Conservation (phyloP, 148 eudicot genomes). For the Dysphania ambrosioides region DNA sequence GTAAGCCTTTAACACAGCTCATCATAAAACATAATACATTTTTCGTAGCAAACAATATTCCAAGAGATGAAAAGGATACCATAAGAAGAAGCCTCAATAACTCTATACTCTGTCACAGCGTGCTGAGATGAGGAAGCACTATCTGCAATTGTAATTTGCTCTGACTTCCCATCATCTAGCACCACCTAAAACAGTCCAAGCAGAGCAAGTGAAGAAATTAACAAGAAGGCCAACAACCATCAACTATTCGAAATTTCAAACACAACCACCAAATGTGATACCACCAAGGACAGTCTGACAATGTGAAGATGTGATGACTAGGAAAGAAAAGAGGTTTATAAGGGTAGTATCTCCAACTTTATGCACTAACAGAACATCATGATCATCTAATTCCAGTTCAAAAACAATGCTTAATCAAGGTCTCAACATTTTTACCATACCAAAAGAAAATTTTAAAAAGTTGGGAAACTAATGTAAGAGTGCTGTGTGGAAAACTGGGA, state of each 20-base stretch:
- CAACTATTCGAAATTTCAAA: too few relatives aligned
- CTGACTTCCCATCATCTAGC: constrained; percentile 85
- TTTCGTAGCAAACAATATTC: background rate
- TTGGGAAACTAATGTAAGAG: background rate
- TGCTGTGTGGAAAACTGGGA: background rate
- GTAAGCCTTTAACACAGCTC: background rate
- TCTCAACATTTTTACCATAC: too few relatives aligned
- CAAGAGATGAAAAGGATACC: constrained; percentile 44
- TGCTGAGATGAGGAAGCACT: constrained; percentile 54
- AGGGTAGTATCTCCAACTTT: background rate
- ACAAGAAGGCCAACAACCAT: too few relatives aligned
- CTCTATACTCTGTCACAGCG: constrained; percentile 83
- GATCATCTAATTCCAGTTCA: background rate
- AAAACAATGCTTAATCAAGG: background rate
- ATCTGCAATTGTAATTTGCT: constrained; percentile 62
- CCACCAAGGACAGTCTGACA: too few relatives aligned
- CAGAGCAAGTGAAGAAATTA: constrained; percentile 11
- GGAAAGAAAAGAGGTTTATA: background rate
- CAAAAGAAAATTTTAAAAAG: background rate
- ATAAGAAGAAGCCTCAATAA: constrained; percentile 51
- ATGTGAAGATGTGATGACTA: background rate
- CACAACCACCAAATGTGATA: background rate
- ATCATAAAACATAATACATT: background rate
- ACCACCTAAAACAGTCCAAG: constrained; percentile 48
- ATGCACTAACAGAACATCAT: background rate